Evolutionary conservation across 2,329 filamentous ascomycete species (phyloP).

Genomic region (Penicillium sp.): DNA sequence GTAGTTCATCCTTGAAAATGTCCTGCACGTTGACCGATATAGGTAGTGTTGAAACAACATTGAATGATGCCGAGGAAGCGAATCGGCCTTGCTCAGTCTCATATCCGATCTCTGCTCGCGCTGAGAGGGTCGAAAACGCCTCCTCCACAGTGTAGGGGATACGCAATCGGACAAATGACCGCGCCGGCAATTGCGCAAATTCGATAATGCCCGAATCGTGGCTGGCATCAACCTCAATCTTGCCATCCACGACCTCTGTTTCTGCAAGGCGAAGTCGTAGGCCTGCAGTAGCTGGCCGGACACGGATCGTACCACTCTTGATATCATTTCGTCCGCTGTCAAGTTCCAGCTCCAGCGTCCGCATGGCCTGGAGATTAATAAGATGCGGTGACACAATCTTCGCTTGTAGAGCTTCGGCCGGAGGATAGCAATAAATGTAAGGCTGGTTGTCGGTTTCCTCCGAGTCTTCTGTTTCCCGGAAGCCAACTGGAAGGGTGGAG

Average conservation of each 20-base stretch:
- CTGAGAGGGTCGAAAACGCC: slow-evolving; percentile 66
- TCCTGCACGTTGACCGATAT: slow-evolving; percentile 97
- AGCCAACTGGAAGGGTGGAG: slow-evolving; percentile 34
- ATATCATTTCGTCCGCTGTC: slow-evolving; percentile 72
- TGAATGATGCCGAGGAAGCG: slow-evolving; percentile 61
- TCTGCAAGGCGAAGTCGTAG: slow-evolving; percentile 58
- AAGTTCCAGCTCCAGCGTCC: slow-evolving; percentile 72
- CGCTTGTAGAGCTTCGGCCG: slow-evolving; percentile 66
- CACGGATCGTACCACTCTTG: slow-evolving; percentile 48
- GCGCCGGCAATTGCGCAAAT: slow-evolving; percentile 36
- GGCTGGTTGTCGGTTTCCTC: slow-evolving; percentile 53
- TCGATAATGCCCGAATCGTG: slow-evolving; percentile 49
- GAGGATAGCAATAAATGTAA: slow-evolving; percentile 72
- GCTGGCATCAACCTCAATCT: slow-evolving; percentile 44
- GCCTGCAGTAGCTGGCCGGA: slow-evolving; percentile 62
- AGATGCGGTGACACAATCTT: slow-evolving; percentile 65
- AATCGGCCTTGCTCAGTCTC: slow-evolving; percentile 66
- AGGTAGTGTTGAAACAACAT: slow-evolving; percentile 71
- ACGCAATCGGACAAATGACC: slow-evolving; percentile 46
- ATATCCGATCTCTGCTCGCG: slow-evolving; percentile 76
- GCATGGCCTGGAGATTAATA: slow-evolving; percentile 77
- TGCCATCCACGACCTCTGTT: slow-evolving; percentile 45
- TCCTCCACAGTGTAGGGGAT: slow-evolving; percentile 85
- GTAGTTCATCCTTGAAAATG: slow-evolving; percentile 76
- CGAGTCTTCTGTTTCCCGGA: slow-evolving; percentile 36